Percentiles rank a stretch among this genome's conserved stretches.
Conservation (phyloP, 2,329 filamentous ascomycete genomes). For the Colletotrichum caudatum region DNA sequence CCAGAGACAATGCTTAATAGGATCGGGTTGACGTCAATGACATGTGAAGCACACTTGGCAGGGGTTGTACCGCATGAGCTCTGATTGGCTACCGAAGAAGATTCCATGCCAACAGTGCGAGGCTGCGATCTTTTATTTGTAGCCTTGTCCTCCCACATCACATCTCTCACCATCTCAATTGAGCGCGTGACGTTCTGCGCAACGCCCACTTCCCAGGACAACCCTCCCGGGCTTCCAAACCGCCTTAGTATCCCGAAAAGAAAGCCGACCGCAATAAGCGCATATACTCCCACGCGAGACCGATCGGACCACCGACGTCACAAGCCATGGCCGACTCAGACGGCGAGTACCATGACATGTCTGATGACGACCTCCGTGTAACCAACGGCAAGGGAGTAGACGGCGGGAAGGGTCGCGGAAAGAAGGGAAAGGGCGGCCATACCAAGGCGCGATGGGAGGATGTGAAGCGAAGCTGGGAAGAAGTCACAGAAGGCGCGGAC, state of each 20-base stretch:
- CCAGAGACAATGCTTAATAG: background rate
- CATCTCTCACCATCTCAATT: background rate
- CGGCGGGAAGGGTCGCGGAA: slow-evolving; percentile 41
- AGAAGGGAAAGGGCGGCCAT: slow-evolving; percentile 49
- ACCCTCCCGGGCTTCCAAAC: background rate
- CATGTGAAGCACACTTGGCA: slow-evolving; percentile 7
- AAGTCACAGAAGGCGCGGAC: slow-evolving; percentile 81
- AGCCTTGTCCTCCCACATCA: slow-evolving; percentile 31
- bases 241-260: background rate
- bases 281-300: background rate
- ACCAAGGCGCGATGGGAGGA: slow-evolving; percentile 73
- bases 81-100: slow-evolving; percentile 23
- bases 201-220: background rate
- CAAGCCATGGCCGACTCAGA: slow-evolving; percentile 77
- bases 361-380: slow-evolving; percentile 72
- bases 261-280: background rate
- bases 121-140: slow-evolving; percentile 31
- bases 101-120: slow-evolving; percentile 21
- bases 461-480: slow-evolving; percentile 77
- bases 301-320: slow-evolving; percentile 10
- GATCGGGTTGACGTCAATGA: background rate
- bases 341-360: slow-evolving; percentile 75
- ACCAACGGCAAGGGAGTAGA: slow-evolving; percentile 45
- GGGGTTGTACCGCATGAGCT: slow-evolving; percentile 4
- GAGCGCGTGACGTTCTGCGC: background rate